Evolutionary conservation across 2,329 filamentous ascomycete species (phyloP), one percentile per base, ranked within the genome.

Genomic region (Fusarium compactum): DNA sequence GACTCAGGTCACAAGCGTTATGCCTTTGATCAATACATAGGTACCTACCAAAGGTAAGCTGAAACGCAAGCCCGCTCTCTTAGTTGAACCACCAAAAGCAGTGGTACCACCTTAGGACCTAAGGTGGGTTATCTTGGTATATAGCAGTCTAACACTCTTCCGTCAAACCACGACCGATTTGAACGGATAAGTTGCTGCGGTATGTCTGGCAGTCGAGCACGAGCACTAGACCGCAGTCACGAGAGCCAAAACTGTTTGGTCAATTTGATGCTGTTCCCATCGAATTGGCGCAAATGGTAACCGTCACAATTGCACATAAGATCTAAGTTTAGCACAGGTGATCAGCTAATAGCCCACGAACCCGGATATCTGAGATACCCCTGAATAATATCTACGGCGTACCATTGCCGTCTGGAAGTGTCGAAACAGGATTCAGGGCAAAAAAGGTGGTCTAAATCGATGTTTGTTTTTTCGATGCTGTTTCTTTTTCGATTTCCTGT

Each of bases 381-480:
- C 50, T 52, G 50, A 25, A 27, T 40, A 25, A 25, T 15, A 27
- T 24, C 24, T 24, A 24, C 15, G 48, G 32, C 24, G 38, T 16
- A 52, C 32, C 40, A 34, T 11, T 41, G 32, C 34, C 22, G 12
- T 25, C 30, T 52, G 24, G 48, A 32, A 52, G 32, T 20, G 25
- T 45, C n/a, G 24, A 32, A 51, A 47, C 22, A 32, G 24, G 30
- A 29, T 34, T 30, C 24, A 52, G 32, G 22, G 20, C 41, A 29
- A 16, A 55, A 12, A 16, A 22, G 8, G 47, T 62, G 34, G 24
- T 29, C 34, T 38, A 38, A 38, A 48, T 44, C 40, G 9, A 58
- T 58, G 52, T 50, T 66, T 69, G 30, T 69, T 52, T 29, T 44
- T 32, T 27, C n/a, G 16, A 51, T 52, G n/a, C n/a, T 45, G n/a